Evolutionary conservation across 2,329 filamentous ascomycete species (phyloP).

Genomic region (Colletotrichum gigasporum): DNA sequence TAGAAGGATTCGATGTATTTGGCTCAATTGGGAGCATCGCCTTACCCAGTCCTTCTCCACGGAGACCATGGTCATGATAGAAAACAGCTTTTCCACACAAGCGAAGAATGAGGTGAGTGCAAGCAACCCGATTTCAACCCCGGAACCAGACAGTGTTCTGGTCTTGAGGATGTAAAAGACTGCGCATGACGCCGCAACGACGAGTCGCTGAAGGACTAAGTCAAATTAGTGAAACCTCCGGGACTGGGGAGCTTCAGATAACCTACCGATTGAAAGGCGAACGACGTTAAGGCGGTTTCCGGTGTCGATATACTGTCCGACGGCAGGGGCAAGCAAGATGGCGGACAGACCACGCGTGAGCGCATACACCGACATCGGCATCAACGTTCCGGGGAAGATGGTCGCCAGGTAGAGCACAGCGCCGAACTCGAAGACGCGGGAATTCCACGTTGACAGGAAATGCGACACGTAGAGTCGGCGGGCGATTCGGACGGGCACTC

Average conservation of each 20-base stretch:
- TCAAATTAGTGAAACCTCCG: not conserved
- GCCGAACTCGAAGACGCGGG: conserved; percentile 58
- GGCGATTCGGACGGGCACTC: not conserved
- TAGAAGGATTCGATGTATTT: not conserved
- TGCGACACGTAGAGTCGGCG: conserved; percentile 53
- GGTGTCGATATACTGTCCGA: conserved; percentile 61
- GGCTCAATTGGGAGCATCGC: not conserved
- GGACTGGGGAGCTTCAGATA: not conserved
- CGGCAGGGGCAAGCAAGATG: conserved; percentile 42
- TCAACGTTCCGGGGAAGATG: conserved; percentile 56
- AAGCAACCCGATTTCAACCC: not conserved
- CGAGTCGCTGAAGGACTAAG: conserved; percentile 36
- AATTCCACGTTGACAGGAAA: conserved; percentile 58
- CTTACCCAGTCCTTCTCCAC: conserved; percentile 77
- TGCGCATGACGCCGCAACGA: conserved; percentile 22
- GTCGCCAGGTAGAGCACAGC: conserved; percentile 54
- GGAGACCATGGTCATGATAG: conserved; percentile 72
- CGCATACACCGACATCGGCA: conserved; percentile 67
- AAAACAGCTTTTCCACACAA: conserved; percentile 74
- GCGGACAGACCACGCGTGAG: conserved; percentile 18
- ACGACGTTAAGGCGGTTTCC: conserved; percentile 47
- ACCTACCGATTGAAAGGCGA: conserved; percentile 42
- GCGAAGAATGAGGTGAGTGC: conserved; percentile 7
- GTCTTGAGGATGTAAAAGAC: conserved; percentile 11
- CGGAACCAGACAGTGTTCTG: not conserved